These are phyloP conservation scores for Rhododendron simsii DNA, from an alignment of 148 eudicot species.

Conservation along the genomic window DNA sequence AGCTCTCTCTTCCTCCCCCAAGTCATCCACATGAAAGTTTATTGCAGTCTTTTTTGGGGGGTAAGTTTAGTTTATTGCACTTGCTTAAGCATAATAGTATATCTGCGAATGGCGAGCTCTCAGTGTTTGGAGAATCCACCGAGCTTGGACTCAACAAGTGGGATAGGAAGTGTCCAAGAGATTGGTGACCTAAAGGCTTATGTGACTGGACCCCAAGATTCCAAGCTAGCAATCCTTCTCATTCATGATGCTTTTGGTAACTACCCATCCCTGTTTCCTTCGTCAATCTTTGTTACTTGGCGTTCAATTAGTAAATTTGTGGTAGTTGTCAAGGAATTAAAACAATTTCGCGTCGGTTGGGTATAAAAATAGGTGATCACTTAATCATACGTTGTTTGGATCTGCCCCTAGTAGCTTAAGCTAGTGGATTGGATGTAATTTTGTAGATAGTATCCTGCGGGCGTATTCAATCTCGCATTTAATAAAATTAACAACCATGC, in stretches of 20 bases:
- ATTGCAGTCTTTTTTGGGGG: too few species aligned
- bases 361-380: too few species aligned
- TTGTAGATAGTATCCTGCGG: neutral
- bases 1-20: neutral
- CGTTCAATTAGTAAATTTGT: neutral
- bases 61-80: too few species aligned
- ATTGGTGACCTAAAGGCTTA: constrained; percentile 30
- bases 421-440: too few species aligned
- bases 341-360: too few species aligned
- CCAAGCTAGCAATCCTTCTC: constrained; percentile 33
- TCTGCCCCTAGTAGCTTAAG: too few species aligned
- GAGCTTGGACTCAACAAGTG: constrained; percentile 18
- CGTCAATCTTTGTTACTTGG: neutral
- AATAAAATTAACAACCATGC: neutral
- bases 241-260: constrained; percentile 38
- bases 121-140: constrained; percentile 36
- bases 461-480: neutral
- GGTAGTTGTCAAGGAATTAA: neutral
- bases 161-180: constrained; percentile 22
- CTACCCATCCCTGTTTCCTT: neutral
- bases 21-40: neutral
- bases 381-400: too few species aligned
- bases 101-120: constrained; percentile 26
- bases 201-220: constrained; percentile 24
- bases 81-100: neutral